Evolutionary conservation across 768 basidiomycete species (phyloP).

Genomic region (Hypsizygus marmoreus): DNA sequence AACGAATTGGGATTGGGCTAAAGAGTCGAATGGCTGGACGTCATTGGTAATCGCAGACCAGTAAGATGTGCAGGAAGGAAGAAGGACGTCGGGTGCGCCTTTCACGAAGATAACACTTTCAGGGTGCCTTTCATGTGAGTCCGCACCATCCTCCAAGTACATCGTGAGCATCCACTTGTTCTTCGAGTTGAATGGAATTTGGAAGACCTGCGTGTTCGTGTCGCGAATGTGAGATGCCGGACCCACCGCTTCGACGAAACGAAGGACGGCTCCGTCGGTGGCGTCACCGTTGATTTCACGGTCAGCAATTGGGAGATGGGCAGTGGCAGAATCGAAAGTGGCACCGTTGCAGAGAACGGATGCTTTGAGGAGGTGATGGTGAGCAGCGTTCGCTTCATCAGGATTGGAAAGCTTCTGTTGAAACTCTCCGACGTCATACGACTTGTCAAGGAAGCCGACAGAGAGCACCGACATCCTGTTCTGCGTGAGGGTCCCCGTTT

Average conservation of each 20-base stretch:
- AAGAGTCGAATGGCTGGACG: constrained; percentile 30
- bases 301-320: constrained; percentile 28
- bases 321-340: constrained; percentile 39
- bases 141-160: constrained; percentile 15
- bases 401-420: constrained; percentile 9
- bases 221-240: constrained; percentile 22
- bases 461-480: constrained; percentile 61
- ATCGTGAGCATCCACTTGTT: constrained; percentile 63
- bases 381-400: constrained; percentile 2
- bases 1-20: constrained; percentile 19
- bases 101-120: constrained; percentile 46
- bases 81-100: constrained; percentile 61
- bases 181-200: constrained; percentile 49
- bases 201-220: constrained; percentile 28
- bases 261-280: constrained; percentile 55
- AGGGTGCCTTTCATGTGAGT: constrained; percentile 8
- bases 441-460: constrained; percentile 37
- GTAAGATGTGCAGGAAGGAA: constrained; percentile 36
- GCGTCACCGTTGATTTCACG: constrained; percentile 47
- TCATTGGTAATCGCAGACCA: constrained; percentile 14
- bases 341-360: constrained; percentile 62
- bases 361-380: constrained; percentile 31
- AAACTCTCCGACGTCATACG: constrained; percentile 28
- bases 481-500: constrained; percentile 63
- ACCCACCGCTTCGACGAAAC: constrained; percentile 39